Conservation (phyloP, 2,329 filamentous ascomycete species). For the Macrophomina tecta region DNA sequence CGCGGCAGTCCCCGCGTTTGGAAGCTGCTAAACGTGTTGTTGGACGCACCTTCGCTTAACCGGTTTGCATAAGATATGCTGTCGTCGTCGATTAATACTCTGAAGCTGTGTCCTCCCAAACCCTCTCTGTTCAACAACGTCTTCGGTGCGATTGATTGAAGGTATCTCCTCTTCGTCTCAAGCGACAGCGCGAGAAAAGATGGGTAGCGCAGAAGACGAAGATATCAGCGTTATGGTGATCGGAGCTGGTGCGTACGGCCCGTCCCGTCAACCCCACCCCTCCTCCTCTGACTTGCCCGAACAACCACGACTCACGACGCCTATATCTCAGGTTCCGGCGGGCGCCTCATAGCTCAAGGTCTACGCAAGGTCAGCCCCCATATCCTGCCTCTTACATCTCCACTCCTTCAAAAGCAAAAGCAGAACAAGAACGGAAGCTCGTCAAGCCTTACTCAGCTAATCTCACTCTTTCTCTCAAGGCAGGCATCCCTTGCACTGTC, state of each 20-base stretch:
- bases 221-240: conserved; percentile 27
- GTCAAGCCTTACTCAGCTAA: too few species aligned
- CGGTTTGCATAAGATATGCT: neutral
- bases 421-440: too few species aligned
- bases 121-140: neutral
- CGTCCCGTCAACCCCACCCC: conserved; percentile 39
- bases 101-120: neutral
- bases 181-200: neutral
- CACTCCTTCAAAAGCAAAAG: too few species aligned
- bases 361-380: conserved; percentile 44
- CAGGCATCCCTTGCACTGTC: conserved; percentile 54
- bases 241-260: conserved; percentile 25
- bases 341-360: conserved; percentile 50
- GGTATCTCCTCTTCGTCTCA: neutral
- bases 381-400: too few species aligned
- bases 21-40: neutral
- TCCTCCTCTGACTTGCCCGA: too few species aligned
- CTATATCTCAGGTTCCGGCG: conserved; percentile 44
- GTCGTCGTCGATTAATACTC: neutral
- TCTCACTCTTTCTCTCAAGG: conserved; percentile 31
- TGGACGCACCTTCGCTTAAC: neutral
- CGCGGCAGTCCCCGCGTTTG: neutral
- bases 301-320: conserved; percentile 14
- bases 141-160: neutral
- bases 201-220: conserved; percentile 12